Conservation (phyloP, 1,139 yeast genomes). For the Saccharomyces hybrid region DNA sequence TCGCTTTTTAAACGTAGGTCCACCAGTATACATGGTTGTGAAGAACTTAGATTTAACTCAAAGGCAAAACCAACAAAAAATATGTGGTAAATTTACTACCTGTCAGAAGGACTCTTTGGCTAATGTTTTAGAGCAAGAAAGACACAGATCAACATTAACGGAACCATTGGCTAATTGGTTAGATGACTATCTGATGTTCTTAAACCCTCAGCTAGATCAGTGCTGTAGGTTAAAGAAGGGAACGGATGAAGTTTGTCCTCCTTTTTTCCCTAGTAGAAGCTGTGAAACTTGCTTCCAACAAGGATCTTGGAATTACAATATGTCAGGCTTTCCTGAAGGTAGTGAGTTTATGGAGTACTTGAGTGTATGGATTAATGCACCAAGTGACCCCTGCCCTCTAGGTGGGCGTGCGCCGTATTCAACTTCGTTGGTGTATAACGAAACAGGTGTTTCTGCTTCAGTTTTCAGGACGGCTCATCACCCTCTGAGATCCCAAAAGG, state of each 20-base stretch:
- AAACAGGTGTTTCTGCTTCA: slow-evolving; percentile 45
- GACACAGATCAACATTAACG: slow-evolving; percentile 58
- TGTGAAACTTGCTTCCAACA: slow-evolving; percentile 64
- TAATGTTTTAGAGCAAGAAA: slow-evolving; percentile 79
- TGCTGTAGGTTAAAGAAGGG: slow-evolving; percentile 68
- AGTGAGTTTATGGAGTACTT: slow-evolving; percentile 66
- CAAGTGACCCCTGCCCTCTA: slow-evolving; percentile 87
- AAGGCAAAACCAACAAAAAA: slow-evolving; percentile 53
- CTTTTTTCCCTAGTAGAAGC: slow-evolving; percentile 59
- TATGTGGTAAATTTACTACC: slow-evolving; percentile 83
- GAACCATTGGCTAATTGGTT: slow-evolving; percentile 90
- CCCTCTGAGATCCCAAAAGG: slow-evolving; percentile 74
- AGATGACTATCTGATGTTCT: slow-evolving; percentile 81
- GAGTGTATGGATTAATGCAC: slow-evolving; percentile 71
- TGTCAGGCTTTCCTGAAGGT: slow-evolving; percentile 81
- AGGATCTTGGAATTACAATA: slow-evolving; percentile 58
- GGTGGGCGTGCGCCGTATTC: slow-evolving; percentile 95
- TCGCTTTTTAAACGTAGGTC: slow-evolving; percentile 71
- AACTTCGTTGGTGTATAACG: slow-evolving; percentile 43
- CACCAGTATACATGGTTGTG: slow-evolving; percentile 83
- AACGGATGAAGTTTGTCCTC: slow-evolving; percentile 49
- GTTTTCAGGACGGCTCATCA: slow-evolving; percentile 73
- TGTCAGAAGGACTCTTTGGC: slow-evolving; percentile 74
- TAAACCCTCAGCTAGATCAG: slow-evolving; percentile 77
- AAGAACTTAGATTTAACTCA: slow-evolving; percentile 55